Evolutionary conservation across 1,284 basidiomycete species (phyloP), one percentile per base, ranked within the genome.

Genomic region (Cystobasidium pallidum): DNA sequence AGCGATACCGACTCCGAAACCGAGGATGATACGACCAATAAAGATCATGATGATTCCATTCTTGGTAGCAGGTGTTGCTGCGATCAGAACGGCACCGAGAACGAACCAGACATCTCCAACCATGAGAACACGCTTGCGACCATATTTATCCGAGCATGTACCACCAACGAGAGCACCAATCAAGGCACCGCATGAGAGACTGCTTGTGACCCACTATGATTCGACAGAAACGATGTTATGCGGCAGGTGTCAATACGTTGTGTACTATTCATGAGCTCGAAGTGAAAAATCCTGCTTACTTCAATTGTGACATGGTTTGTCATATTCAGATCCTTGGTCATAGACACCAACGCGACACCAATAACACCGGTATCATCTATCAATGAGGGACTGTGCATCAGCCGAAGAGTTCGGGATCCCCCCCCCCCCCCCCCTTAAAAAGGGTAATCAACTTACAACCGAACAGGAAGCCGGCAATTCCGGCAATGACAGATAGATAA

Each of bases 131-230:
- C n/a, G 59, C 62, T 86, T 86, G 17, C 89, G 84, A 3, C 89
- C 90, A n/a, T 86, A 86, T 82, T 86, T 87, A 76, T 91, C 90
- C 15, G 88, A 88, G 55, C 90, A 81, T 61, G 87, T 82, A 3
- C 91, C 90, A 1, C 89, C 88, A 3, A 82, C 83, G 15, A 91
- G 83, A 47, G 88, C 88, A n/a, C 90, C 91, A 2, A 92, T 68
- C 1, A 92, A 83, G 0, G 90, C 91, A 10, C 82, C 81, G 10
- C 79, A 77, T n/a, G 74, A 63, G 2, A 82, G 77, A 7, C 80
- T 78, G 8, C 75, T 75, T 19, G 78, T 75, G 74, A 77, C 67
- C 34, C 64, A 74, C 26, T 61, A 61, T 34, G 11, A 72, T 51
- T n/a, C n/a, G n/a, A n/a, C n/a, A n/a, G n/a, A n/a, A n/a, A n/a